Base-by-base conservation (phyloP, 768 basidiomycete genomes). In the Mycena amicta region DNA sequence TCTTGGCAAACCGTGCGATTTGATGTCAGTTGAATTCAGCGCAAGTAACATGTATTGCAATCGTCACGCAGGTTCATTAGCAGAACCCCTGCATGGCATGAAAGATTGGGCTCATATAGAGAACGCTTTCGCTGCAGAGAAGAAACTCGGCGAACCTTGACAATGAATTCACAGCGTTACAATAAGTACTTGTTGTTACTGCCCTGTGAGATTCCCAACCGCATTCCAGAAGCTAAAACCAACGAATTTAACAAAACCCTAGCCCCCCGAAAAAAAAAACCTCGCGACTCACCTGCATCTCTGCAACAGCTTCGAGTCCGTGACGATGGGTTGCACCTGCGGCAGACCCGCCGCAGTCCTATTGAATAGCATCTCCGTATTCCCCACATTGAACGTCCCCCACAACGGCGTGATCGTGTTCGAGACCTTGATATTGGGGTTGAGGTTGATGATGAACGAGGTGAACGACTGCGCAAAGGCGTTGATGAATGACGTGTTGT, bases 201-300 rank as follows among this genome's bases (percentile, higher is more conserved):
- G 61, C 22, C n/a, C 57, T n/a, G 57, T 62, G 18, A 54, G 37
- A 25, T 54, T 51, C 2, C 52, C 53, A 26, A 62, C 61, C 33
- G 57, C 57, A 4, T 62, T 25, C 61, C 61, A 62, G 53, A 62
- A 62, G n/a, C 57, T 62, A 30, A 27, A 27, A 31, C 5, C 41
- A 22, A 8, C 13, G 6, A 27, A 1, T 4, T 33, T 25, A 56
- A 45, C 43, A 45, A 75, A 73, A 5, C 46, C 69, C 8, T 45
- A 5, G 6, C 43, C 43, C 8, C 13, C 43, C 5, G 43, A 45
- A 23, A 45, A 23, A n/a, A n/a, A n/a, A n/a, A n/a, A n/a, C n/a
- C n/a, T n/a, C n/a, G n/a, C 33, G 22, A 45, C 43, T 15, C 13
- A 45, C 43, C 43, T 45, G 43, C 43, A 45, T 23, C 43, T 13